Percentiles rank a stretch among this genome's conserved stretches.
Evolutionary conservation across 1,139 yeast genomes (phyloP).

Genomic region (Kurtzmaniella quercitrusa): DNA sequence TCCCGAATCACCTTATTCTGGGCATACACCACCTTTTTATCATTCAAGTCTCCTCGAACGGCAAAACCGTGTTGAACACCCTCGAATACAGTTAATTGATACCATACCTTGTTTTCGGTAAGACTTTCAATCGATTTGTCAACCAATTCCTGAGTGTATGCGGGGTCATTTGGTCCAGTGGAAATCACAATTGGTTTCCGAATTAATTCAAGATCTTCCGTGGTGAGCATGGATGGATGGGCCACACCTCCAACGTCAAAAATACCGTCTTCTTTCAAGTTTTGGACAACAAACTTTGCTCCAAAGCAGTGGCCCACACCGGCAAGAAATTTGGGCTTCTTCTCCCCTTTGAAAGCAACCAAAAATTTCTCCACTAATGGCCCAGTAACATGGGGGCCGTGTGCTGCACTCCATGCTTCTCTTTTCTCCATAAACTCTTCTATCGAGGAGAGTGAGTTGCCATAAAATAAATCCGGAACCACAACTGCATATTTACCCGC

Average conservation of each 20-base stretch:
- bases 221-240: conserved; percentile 61
- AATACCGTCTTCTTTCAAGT: conserved; percentile 37
- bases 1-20: conserved; percentile 56
- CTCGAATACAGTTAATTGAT: conserved; percentile 48
- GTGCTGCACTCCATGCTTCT: conserved; percentile 44
- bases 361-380: conserved; percentile 37
- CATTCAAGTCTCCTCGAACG: conserved; percentile 56
- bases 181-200: conserved; percentile 53
- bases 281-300: conserved; percentile 53
- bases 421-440: conserved; percentile 11
- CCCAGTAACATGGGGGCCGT: conserved; percentile 36
- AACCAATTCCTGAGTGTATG: conserved; percentile 54
- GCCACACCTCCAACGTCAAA: conserved; percentile 57
- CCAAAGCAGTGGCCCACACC: conserved; percentile 74
- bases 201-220: conserved; percentile 49
- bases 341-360: conserved; percentile 28
- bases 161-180: conserved; percentile 58
- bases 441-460: conserved; percentile 33
- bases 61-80: conserved; percentile 65
- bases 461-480: conserved; percentile 59
- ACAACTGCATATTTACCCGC: conserved; percentile 50
- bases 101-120: conserved; percentile 35
- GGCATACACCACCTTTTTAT: conserved; percentile 50
- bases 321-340: conserved; percentile 44
- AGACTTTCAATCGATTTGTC: conserved; percentile 48